phyloP scores from a whole-genome alignment of 805 yeast species.

The Yamadazyma laniorum region DNA sequence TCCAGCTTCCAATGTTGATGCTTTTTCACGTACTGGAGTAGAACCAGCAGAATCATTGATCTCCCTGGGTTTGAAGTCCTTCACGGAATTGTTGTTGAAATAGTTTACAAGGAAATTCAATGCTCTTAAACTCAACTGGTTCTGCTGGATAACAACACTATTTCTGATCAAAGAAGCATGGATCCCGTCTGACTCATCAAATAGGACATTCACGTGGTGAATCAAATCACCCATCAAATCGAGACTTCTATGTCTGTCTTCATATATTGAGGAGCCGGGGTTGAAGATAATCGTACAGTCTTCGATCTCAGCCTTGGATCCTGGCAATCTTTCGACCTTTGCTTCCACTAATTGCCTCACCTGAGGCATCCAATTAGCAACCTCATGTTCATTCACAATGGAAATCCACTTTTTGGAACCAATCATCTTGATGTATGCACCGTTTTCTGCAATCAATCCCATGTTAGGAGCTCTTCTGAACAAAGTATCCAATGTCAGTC shows the following conservation, averaged over 20 bases:
- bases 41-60: conserved; percentile 11
- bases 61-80: conserved; percentile 25
- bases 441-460: conserved; percentile 89
- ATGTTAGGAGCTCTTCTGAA: conserved; percentile 66
- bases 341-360: conserved; percentile 55
- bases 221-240: conserved; percentile 80
- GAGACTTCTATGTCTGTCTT: conserved; percentile 59
- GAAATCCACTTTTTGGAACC: conserved; percentile 58
- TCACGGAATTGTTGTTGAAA: conserved; percentile 25
- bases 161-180: conserved; percentile 76
- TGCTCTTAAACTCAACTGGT: conserved; percentile 56
- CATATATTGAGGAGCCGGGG: conserved; percentile 64
- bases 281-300: conserved; percentile 78
- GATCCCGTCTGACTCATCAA: conserved; percentile 46
- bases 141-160: conserved; percentile 69
- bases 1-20: neutral
- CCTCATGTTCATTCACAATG: conserved; percentile 49
- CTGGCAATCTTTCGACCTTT: conserved; percentile 75
- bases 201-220: conserved; percentile 78
- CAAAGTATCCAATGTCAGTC: conserved; percentile 62
- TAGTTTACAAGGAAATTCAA: conserved; percentile 48
- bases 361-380: conserved; percentile 56
- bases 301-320: conserved; percentile 66
- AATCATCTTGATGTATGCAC: conserved; percentile 68
- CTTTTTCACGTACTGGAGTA: conserved; percentile 13